Conservation (phyloP, 257 asterid species). For the Datura wrightii region DNA sequence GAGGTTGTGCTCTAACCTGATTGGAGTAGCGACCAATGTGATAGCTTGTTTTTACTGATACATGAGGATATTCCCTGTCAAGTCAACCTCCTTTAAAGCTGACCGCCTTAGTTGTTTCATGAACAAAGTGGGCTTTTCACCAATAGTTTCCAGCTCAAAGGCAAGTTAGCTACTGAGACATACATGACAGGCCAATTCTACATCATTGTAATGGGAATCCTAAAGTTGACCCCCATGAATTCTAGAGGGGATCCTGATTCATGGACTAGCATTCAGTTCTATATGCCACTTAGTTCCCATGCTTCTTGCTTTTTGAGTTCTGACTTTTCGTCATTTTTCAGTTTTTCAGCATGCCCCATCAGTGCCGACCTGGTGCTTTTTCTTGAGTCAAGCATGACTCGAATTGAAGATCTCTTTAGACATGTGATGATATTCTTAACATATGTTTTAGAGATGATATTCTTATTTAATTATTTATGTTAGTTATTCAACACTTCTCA, state of each 20-base stretch:
- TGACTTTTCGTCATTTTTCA: neutral
- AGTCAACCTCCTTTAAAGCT: neutral
- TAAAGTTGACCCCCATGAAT: neutral
- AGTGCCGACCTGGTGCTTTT: neutral
- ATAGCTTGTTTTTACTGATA: neutral
- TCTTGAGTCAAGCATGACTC: neutral
- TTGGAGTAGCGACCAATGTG: neutral
- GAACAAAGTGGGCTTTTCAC: neutral
- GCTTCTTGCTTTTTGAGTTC: conserved; percentile 5
- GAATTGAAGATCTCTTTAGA: neutral
- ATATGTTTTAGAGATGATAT: neutral
- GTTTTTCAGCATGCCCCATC: neutral
- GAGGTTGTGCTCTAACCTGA: neutral
- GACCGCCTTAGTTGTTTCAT: neutral
- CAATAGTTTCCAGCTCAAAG: neutral
- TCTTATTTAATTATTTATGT: neutral
- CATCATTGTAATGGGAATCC: neutral
- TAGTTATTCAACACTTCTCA: neutral
- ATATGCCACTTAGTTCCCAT: neutral
- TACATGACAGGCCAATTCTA: neutral
- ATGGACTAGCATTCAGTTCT: conserved; percentile 12
- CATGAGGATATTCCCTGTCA: conserved; percentile 9
- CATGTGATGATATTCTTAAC: no score
- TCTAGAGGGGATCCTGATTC: conserved; percentile 11
- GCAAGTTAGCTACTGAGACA: conserved; percentile 11